Base-by-base conservation (phyloP, 106 monocot genomes). In the Agapanthus africanus region DNA sequence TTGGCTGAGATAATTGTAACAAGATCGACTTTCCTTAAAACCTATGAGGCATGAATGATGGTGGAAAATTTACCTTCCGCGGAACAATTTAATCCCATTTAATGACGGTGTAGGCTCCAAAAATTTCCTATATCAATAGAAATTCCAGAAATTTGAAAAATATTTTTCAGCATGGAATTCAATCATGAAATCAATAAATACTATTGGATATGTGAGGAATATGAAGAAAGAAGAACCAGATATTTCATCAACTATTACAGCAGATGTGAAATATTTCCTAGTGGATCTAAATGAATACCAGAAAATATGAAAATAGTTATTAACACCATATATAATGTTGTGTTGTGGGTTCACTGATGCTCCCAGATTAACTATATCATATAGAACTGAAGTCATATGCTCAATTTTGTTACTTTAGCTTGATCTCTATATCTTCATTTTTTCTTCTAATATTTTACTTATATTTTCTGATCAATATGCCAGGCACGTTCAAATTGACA, bases 401-500 rank as follows among this genome's bases (percentile, higher is more conserved):
- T 51, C 51, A 23, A 21, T 51, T 4, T 47, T 16, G 6, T 47
- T 47, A 47, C n/a, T 47, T 18, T 47, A 18, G 14, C 10, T 16
- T 47, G 4, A 47, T 51, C 22, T 51, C 23, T 51, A 4, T 51
- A n/a, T 51, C 10, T 23, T 23, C 51, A n/a, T n/a, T n/a, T n/a
- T n/a, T n/a, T n/a, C n/a, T n/a, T n/a, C n/a, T n/a, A n/a, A n/a
- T n/a, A n/a, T n/a, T 33, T 22, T 57, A 38, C 22, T 38, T 28
- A 61, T 76, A 16, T 14, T 40, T 38, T 6, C 9, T 67, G 19
- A 47, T 67, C 27, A 36, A 4, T 41, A 15, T 68, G 11, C 41
- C 40, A 82, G 82, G 82, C 47, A 82, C 82, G 67, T 82, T 82
- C 36, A 82, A 83, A 57, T 37, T 83, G 63, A 72, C 79, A 25